These are phyloP conservation scores for Rosellinia necatrix DNA, from an alignment of 2,329 filamentous ascomycete genomes.

Conservation along the genomic window DNA sequence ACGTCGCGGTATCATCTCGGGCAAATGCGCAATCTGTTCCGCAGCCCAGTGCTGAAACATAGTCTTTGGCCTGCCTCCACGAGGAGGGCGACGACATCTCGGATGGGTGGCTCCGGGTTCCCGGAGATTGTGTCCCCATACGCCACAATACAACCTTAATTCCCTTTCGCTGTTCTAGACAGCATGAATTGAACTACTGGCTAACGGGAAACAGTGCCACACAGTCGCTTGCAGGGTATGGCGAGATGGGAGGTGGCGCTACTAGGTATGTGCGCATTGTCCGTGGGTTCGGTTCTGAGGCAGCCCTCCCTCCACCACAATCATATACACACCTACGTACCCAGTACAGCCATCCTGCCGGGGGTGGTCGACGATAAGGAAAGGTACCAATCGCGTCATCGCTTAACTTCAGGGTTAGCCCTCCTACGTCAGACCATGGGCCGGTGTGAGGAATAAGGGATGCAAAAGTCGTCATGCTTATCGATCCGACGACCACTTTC, in stretches of 20 bases:
- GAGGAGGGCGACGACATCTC: neutral
- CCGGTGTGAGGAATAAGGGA: neutral
- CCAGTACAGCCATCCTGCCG: slow-evolving; percentile 7
- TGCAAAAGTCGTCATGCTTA: neutral
- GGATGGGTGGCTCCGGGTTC: neutral
- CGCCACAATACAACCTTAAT: slow-evolving; percentile 5
- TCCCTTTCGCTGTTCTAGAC: neutral
- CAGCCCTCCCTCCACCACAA: too few relatives aligned
- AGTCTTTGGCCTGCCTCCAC: neutral
- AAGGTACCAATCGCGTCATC: neutral
- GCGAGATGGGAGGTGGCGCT: too few relatives aligned
- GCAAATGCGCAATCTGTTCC: too few relatives aligned
- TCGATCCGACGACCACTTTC: neutral
- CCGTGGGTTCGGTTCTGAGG: neutral
- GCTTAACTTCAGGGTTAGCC: neutral
- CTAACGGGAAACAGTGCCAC: too few relatives aligned
- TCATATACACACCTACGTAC: too few relatives aligned
- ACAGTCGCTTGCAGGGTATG: too few relatives aligned
- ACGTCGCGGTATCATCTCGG: neutral
- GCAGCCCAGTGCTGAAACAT: too few relatives aligned
- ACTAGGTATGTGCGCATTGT: neutral
- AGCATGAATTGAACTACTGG: too few relatives aligned
- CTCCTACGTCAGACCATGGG: slow-evolving; percentile 4
- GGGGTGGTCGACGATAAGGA: slow-evolving; percentile 20
- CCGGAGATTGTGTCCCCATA: slow-evolving; percentile 1